Conservation (phyloP, 148 eudicot genomes). For the Silene conica region DNA sequence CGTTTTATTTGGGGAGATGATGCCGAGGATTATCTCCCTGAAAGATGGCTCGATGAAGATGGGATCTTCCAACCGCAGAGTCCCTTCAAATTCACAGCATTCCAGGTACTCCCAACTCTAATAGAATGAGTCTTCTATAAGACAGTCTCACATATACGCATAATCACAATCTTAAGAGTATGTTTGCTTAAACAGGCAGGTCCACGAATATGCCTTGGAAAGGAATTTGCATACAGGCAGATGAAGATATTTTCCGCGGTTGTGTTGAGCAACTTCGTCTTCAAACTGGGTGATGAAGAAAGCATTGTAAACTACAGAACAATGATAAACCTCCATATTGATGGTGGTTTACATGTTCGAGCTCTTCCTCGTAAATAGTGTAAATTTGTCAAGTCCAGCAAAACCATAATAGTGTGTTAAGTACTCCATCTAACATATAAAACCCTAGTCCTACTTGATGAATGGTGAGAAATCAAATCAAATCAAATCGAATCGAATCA, state of each 20-base stretch:
- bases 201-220: slow-evolving; percentile 38
- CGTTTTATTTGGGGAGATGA: slow-evolving; percentile 70
- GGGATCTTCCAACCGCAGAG: slow-evolving; percentile 64
- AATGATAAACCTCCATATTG: slow-evolving; percentile 69
- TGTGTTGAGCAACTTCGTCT: slow-evolving; percentile 41
- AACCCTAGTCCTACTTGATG: no score
- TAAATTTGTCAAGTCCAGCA: no score
- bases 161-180: not conserved
- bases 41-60: slow-evolving; percentile 71
- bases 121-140: not conserved
- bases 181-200: slow-evolving; percentile 29
- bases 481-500: no score
- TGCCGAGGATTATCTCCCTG: slow-evolving; percentile 63
- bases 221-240: slow-evolving; percentile 51
- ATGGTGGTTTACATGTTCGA: slow-evolving; percentile 56
- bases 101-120: slow-evolving; percentile 39
- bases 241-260: slow-evolving; percentile 64
- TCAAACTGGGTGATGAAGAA: slow-evolving; percentile 47
- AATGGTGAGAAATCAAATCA: no score
- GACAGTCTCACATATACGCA: not conserved
- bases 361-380: slow-evolving; percentile 20
- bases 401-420: no score
- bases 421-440: no score
- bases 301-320: slow-evolving; percentile 52
- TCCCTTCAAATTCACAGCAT: slow-evolving; percentile 77